These are phyloP conservation scores for Suillus luteus DNA, from an alignment of 768 basidiomycete species.

Conservation along the genomic window DNA sequence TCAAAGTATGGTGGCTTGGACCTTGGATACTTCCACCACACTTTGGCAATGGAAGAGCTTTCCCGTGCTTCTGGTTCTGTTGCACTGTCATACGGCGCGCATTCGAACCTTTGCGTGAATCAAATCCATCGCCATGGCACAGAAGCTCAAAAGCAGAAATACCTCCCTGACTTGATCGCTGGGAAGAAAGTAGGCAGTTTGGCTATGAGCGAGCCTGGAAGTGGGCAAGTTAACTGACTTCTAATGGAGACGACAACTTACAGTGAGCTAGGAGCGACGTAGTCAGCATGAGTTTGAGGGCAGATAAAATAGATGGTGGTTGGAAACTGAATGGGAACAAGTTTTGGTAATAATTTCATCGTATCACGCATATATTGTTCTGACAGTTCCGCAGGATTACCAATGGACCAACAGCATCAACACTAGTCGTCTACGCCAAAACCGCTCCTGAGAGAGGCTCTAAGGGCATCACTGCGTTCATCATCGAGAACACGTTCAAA, in stretches of 20 bases:
- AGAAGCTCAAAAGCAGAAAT: slow-evolving; percentile 75
- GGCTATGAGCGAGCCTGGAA: slow-evolving; percentile 93
- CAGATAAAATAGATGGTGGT: slow-evolving; percentile 74
- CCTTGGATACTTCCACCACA: slow-evolving; percentile 85
- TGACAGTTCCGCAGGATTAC: slow-evolving; percentile 70
- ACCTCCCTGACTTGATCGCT: slow-evolving; percentile 76
- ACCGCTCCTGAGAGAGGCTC: slow-evolving; percentile 75
- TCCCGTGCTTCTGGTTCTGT: slow-evolving; percentile 91
- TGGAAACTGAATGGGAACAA: slow-evolving; percentile 88
- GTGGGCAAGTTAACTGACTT: slow-evolving; percentile 47
- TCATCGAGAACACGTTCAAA: slow-evolving; percentile 78
- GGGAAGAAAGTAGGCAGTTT: slow-evolving; percentile 87
- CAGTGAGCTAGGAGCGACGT: slow-evolving; percentile 67
- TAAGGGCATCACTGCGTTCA: slow-evolving; percentile 91
- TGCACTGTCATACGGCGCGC: slow-evolving; percentile 89
- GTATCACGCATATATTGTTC: not conserved
- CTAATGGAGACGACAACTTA: slow-evolving; percentile 11
- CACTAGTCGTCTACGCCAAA: slow-evolving; percentile 92
- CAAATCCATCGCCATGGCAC: slow-evolving; percentile 87
- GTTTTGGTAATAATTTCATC: slow-evolving; percentile 66
- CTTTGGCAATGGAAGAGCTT: slow-evolving; percentile 92
- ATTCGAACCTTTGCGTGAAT: slow-evolving; percentile 87
- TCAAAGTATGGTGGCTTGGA: slow-evolving; percentile 81
- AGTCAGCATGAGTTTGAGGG: slow-evolving; percentile 87
- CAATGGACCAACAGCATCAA: slow-evolving; percentile 90